These are phyloP conservation scores for Hypomyces perniciosus DNA, from an alignment of 2,329 filamentous ascomycete species.

Conservation along the genomic window DNA sequence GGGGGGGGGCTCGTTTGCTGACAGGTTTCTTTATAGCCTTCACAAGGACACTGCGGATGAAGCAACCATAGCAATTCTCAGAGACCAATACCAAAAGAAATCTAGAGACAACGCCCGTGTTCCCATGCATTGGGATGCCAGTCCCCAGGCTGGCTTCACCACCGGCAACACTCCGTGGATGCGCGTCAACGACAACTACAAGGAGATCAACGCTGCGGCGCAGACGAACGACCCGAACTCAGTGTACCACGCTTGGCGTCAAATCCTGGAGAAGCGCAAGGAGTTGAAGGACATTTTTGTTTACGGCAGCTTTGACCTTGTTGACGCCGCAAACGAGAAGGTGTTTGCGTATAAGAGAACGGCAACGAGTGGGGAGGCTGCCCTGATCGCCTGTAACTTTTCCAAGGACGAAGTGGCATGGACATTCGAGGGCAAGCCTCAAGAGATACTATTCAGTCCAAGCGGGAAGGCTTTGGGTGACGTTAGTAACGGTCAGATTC, in stretches of 20 bases:
- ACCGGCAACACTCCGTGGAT: constrained; percentile 59
- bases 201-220: constrained; percentile 53
- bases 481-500: constrained; percentile 22
- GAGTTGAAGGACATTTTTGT: constrained; percentile 56
- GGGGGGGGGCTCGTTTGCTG: neutral
- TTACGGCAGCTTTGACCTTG: constrained; percentile 50
- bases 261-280: constrained; percentile 55
- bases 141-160: constrained; percentile 59
- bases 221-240: constrained; percentile 45
- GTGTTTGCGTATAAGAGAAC: constrained; percentile 34
- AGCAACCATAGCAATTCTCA: constrained; percentile 31
- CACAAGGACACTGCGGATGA: constrained; percentile 34
- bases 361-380: constrained; percentile 25
- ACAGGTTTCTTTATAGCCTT: constrained; percentile 22
- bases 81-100: constrained; percentile 47
- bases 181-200: constrained; percentile 58
- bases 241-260: constrained; percentile 56
- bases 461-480: constrained; percentile 23
- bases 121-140: constrained; percentile 65
- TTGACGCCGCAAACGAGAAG: constrained; percentile 30
- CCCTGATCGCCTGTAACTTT: constrained; percentile 36
- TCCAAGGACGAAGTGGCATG: constrained; percentile 27
- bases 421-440: constrained; percentile 22
- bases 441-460: constrained; percentile 31
- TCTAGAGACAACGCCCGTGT: constrained; percentile 65